Evolutionary conservation across 345 rosid species (phyloP), one percentile per base, ranked within the genome.

Genomic region (Gynandropsis gynandra): DNA sequence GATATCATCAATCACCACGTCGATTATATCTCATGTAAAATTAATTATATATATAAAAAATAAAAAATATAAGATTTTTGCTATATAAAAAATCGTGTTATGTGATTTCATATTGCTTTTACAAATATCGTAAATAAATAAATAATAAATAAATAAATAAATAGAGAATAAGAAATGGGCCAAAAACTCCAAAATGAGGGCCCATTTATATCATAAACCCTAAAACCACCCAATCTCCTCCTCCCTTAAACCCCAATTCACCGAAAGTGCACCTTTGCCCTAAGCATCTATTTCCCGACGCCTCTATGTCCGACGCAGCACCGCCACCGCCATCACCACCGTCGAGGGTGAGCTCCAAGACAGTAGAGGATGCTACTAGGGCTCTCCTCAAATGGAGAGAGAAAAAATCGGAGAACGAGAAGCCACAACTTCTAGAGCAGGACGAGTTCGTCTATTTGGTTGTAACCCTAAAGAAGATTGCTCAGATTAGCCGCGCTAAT

Each of bases 361-460:
- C 75, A 0, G 76, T 76, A 10, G 66, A 62, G 27, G 71, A 35
- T 24, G 90, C 82, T 9, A 47, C 73, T 7, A 65, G 68, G 0
- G 75, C 76, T 10, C 79, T 86, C 4, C 56, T 80, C 16, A 73
- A 74, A 52, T 78, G 88, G 85, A 65, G 73, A 68, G 72, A 62
- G 18, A 47, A 75, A 5, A 77, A 68, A 63, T 65, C 74, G 11
- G 54, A 68, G 5, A 24, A 63, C 24, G 73, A 72, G 53, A 82
- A 86, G 21, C 78, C 85, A 14, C 88, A 82, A 18, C 83, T 85
- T 43, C 72, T 85, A 1, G 90, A 82, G 47, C 65, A 72, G 29
- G 95, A 85, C 57, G 95, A 82, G 63, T 68, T 76, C 45, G 13
- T 85, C 4, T 78, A 82, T 70, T 72, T 85, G 10, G 27, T 80